phyloP scores from a whole-genome alignment of 306 rosid species.

The Castanea crenata region DNA sequence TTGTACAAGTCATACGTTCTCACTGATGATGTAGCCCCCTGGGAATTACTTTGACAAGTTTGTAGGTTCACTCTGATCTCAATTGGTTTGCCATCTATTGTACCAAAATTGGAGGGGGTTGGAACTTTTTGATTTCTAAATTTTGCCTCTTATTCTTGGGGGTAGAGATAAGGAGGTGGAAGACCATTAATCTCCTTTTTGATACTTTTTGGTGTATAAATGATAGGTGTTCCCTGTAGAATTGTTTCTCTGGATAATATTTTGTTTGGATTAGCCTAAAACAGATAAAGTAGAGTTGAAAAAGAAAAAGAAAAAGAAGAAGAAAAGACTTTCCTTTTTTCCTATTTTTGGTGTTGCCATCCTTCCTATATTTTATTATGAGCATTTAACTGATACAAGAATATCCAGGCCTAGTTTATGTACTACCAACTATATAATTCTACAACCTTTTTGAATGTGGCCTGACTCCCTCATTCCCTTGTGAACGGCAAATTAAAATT shows the following conservation, averaged over 20 bases:
- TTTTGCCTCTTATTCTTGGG: slow-evolving; percentile 27
- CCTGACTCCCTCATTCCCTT: no score
- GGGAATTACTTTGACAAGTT: slow-evolving; percentile 37
- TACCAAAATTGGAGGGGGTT: slow-evolving; percentile 35
- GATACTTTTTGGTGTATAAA: slow-evolving; percentile 52
- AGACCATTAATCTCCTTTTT: slow-evolving; percentile 25
- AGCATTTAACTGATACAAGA: no score
- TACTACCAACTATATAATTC: no score
- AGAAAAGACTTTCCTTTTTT: neutral
- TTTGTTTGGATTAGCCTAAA: slow-evolving; percentile 22
- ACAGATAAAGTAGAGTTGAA: slow-evolving; percentile 27
- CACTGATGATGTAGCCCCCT: slow-evolving; percentile 38
- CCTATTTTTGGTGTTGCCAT: neutral
- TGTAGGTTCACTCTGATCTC: slow-evolving; percentile 34
- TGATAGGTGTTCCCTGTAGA: slow-evolving; percentile 60
- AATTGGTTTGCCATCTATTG: slow-evolving; percentile 31
- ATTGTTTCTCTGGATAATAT: slow-evolving; percentile 34
- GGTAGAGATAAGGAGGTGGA: slow-evolving; percentile 37
- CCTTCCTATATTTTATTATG: no score
- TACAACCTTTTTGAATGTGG: no score
- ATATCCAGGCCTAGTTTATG: no score
- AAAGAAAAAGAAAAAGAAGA: slow-evolving; percentile 9
- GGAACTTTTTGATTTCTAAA: slow-evolving; percentile 29
- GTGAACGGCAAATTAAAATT: no score
- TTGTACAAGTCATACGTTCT: slow-evolving; percentile 26